Evolutionary conservation across 257 asterid species (phyloP).

Genomic region (Prunella vulgaris): DNA sequence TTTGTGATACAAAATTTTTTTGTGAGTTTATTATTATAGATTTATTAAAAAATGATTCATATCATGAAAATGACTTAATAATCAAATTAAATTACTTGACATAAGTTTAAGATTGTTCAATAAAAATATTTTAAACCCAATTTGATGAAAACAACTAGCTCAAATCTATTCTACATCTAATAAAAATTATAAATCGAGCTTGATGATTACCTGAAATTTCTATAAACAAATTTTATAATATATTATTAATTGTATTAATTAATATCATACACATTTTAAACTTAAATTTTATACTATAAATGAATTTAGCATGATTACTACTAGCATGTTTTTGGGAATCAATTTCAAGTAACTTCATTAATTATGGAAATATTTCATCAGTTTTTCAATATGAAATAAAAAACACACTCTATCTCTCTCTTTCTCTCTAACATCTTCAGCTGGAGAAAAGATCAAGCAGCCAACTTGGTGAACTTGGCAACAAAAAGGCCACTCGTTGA

Average conservation of each 20-base stretch:
- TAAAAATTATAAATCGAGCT: no score
- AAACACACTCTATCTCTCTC: not conserved
- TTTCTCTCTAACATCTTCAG: not conserved
- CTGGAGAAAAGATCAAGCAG: slow-evolving; percentile 12
- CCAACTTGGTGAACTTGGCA: slow-evolving; percentile 73
- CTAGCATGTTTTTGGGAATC: not conserved
- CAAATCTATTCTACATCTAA: no score
- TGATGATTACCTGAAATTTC: no score
- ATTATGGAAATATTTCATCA: not conserved
- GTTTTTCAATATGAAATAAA: not conserved
- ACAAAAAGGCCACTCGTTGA: slow-evolving; percentile 80
- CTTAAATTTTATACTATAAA: no score
- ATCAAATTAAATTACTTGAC: not conserved
- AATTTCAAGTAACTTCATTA: not conserved
- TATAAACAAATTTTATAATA: no score
- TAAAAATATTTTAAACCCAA: no score
- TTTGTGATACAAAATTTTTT: no score
- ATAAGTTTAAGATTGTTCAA: not conserved
- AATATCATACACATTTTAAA: no score
- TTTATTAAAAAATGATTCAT: no score
- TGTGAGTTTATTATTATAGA: not conserved
- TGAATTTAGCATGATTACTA: no score
- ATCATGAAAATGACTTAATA: not conserved
- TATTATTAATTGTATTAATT: no score
- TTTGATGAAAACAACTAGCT: no score